Evolutionary conservation across 2,329 filamentous ascomycete genomes (phyloP).

Genomic region (Coleophoma cylindrospora): DNA sequence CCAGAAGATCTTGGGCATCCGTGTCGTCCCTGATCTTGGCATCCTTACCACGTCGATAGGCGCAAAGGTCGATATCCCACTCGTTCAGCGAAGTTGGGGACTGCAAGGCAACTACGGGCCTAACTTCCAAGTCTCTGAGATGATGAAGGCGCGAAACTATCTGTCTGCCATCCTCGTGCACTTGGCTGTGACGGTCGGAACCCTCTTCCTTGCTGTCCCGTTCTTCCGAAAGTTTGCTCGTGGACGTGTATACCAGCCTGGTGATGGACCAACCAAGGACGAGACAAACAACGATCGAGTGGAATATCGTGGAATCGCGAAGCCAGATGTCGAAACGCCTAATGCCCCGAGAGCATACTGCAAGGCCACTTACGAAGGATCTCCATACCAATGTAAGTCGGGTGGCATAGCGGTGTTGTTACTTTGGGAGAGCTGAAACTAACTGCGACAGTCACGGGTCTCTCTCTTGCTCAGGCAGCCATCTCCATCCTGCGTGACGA

Average conservation of each 20-base stretch:
- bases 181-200: constrained; percentile 38
- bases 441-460: constrained; percentile 51
- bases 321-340: constrained; percentile 45
- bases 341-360: constrained; percentile 39
- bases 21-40: constrained; percentile 45
- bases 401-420: background rate
- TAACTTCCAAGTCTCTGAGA: constrained; percentile 55
- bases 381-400: constrained; percentile 58
- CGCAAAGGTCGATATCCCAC: constrained; percentile 42
- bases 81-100: constrained; percentile 60
- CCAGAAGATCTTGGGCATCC: constrained; percentile 44
- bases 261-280: constrained; percentile 48
- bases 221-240: constrained; percentile 36
- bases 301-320: constrained; percentile 59
- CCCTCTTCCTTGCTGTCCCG: constrained; percentile 30
- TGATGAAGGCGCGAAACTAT: constrained; percentile 44
- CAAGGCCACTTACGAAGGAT: constrained; percentile 51
- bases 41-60: constrained; percentile 48
- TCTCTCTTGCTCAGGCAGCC: constrained; percentile 60
- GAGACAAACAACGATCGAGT: constrained; percentile 51
- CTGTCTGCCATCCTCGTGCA: constrained; percentile 46
- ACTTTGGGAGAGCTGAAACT: constrained; percentile 5
- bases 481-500: constrained; percentile 60
- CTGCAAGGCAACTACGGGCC: constrained; percentile 51
- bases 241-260: constrained; percentile 44